Evolutionary conservation across 129 eudicot genomes (phyloP), one percentile per base, ranked within the genome.

Genomic region (Centrapalus pauciflorus): DNA sequence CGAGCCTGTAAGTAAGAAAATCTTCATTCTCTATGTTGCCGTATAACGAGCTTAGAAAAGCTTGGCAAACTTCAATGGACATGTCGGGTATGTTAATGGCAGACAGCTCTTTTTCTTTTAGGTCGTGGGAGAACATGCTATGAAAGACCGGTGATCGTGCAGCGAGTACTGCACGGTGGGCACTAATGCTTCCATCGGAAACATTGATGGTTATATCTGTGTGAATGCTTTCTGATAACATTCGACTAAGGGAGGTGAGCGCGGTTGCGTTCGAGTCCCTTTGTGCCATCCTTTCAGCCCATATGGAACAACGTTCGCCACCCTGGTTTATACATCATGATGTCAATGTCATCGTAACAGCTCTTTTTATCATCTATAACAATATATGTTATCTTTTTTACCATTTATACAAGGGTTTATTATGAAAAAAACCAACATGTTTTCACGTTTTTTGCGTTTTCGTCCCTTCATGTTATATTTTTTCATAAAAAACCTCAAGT

Each of bases 91-190:
- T 86, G 77, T 86, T 67, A 45, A 90, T 59, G 20, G 82, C 75
- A 6, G 97, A 81, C 4, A 76, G 52, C 57, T 86, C 97, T 49
- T 89, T 89, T 73, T 83, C 95, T 70, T 74, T 82, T 30, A 89
- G 84, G 68, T 89, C 85, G 45, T 86, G 91, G 0, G 87, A 84
- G 76, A 90, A 86, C 91, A 90, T 86, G 86, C 80, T 83, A 35
- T 77, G 82, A 75, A 90, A 86, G 6, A 90, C 95, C 4, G 91
- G 89, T 0, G 97, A 90, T 0, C 97, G 67, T 40, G 91, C 69
- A 10, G 89, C 97, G 4, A 90, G 89, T 17, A 90, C 83, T 3
- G 97, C 95, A 26, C 91, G 85, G 56, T 86, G 97, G 27, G 95
- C 95, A 61, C 78, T 64, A 21, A 79, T 68, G 78, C 74, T 74